Evolutionary conservation across 2,329 filamentous ascomycete species (phyloP).

Genomic region (Xylaria hypoxylon): DNA sequence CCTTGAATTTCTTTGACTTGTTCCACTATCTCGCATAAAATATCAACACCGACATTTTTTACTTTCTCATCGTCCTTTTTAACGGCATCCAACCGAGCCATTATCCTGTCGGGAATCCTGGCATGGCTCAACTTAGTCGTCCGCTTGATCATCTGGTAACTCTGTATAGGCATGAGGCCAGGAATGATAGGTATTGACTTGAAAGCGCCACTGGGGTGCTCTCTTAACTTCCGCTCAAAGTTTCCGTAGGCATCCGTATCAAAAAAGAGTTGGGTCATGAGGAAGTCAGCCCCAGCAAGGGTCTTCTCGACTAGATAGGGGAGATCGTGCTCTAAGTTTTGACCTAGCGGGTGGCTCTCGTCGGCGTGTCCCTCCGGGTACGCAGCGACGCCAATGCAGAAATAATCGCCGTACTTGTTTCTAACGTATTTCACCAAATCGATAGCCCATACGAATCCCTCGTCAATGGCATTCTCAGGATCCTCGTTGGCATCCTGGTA

Average conservation of each 20-base stretch:
- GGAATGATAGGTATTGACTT: constrained; percentile 90
- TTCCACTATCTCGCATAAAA: constrained; percentile 85
- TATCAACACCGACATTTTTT: constrained; percentile 82
- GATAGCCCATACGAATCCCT: constrained; percentile 87
- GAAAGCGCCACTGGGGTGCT: constrained; percentile 87
- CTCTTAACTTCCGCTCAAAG: constrained; percentile 81
- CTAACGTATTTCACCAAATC: constrained; percentile 93
- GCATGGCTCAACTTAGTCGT: constrained; percentile 96
- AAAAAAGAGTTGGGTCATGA: constrained; percentile 99
- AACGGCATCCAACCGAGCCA: constrained; percentile 76
- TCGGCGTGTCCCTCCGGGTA: constrained; percentile 97
- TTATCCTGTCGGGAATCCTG: constrained; percentile 76
- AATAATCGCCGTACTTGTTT: constrained; percentile 89
- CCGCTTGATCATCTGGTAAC: constrained; percentile 92
- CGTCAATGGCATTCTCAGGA: constrained; percentile 71
- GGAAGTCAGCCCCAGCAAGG: constrained; percentile 91
- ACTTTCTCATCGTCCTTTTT: constrained; percentile 85
- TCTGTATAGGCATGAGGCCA: constrained; percentile 97
- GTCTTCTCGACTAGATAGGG: constrained; percentile 92
- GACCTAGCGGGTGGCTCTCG: constrained; percentile 80
- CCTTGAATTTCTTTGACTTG: constrained; percentile 75
- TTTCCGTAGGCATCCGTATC: constrained; percentile 83
- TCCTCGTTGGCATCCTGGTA: constrained; percentile 75
- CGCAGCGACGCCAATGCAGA: constrained; percentile 92
- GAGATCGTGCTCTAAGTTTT: constrained; percentile 81